These are phyloP conservation scores for Saccharomycopsis microspora DNA, from an alignment of 805 yeast genomes.

Conservation along the genomic window DNA sequence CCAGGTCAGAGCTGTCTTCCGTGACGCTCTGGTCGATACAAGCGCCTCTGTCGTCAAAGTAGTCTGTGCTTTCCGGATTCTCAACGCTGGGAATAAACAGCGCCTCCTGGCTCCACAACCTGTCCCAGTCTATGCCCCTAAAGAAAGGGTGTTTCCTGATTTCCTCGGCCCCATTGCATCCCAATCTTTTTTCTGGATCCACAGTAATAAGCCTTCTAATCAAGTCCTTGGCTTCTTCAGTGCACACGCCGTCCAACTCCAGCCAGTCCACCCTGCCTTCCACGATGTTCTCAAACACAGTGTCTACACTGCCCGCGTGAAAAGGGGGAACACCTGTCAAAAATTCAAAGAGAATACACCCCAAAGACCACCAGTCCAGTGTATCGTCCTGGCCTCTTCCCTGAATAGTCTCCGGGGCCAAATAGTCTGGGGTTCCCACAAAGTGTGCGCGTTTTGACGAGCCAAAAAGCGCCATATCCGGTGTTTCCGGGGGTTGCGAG, in stretches of 20 bases:
- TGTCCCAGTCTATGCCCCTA: conserved; percentile 60
- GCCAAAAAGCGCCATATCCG: conserved; percentile 18
- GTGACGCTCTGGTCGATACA: conserved; percentile 29
- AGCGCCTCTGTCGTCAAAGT: conserved; percentile 89
- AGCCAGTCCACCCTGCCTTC: conserved; percentile 82
- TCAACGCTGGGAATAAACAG: conserved; percentile 74
- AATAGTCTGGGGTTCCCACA: conserved; percentile 96
- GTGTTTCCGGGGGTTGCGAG: too few species aligned
- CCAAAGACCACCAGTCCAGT: conserved; percentile 99
- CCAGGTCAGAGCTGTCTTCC: conserved; percentile 5
- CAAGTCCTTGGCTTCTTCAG: conserved; percentile 59
- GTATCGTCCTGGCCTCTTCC: conserved; percentile 76
- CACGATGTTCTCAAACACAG: conserved; percentile 74
- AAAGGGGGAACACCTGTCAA: conserved; percentile 92
- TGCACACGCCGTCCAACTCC: conserved; percentile 28
- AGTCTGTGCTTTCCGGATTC: conserved; percentile 81
- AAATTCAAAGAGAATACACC: conserved; percentile 89
- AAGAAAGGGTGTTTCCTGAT: conserved; percentile 75
- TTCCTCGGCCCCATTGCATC: conserved; percentile 66
- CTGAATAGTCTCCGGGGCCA: conserved; percentile 90
- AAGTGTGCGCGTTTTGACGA: conserved; percentile 48
- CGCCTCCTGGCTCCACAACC: conserved; percentile 59
- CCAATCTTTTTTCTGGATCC: conserved; percentile 60
- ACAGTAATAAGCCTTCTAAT: conserved; percentile 49
- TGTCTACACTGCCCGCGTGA: conserved; percentile 67